Conservation (phyloP, 2,329 filamentous ascomycete genomes). For the Aspergillus tamarii region DNA sequence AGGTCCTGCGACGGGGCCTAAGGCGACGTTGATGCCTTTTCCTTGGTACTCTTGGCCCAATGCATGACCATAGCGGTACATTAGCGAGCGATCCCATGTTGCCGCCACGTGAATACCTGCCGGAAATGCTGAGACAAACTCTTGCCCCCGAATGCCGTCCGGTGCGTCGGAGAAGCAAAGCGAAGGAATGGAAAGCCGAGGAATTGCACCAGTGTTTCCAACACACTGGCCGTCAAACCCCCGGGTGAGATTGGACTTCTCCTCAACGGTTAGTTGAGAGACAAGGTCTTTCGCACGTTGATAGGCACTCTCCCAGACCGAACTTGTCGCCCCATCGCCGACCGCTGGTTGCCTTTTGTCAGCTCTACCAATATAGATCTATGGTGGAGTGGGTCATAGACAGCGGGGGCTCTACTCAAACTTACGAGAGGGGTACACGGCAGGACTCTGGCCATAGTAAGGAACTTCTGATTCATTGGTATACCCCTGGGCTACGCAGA, state of each 20-base stretch:
- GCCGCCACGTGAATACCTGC: conserved; percentile 8
- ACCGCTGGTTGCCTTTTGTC: not conserved
- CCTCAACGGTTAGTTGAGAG: conserved; percentile 15
- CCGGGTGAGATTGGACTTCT: conserved; percentile 19
- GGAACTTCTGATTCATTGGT: conserved; percentile 2
- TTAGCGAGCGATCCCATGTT: conserved; percentile 10
- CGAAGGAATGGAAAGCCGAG: conserved; percentile 13
- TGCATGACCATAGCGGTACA: conserved; percentile 2
- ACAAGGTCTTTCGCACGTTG: conserved; percentile 15
- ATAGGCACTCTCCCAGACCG: not conserved
- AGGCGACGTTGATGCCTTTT: not conserved
- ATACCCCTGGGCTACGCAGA: not conserved
- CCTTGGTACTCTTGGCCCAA: conserved; percentile 1
- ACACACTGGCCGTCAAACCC: conserved; percentile 11
- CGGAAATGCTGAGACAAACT: conserved; percentile 9
- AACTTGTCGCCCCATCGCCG: not conserved
- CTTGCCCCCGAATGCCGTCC: conserved; percentile 7
- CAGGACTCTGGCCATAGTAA: not conserved
- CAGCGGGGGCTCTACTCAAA: not conserved
- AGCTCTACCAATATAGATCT: not conserved
- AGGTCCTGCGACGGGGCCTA: conserved; percentile 3
- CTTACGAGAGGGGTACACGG: not conserved
- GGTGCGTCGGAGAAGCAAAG: conserved; percentile 20
- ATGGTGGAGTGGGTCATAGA: not conserved
- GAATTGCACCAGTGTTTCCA: conserved; percentile 11